Conservation (phyloP, 768 basidiomycete species). For the Leccinum subtestaceum region DNA sequence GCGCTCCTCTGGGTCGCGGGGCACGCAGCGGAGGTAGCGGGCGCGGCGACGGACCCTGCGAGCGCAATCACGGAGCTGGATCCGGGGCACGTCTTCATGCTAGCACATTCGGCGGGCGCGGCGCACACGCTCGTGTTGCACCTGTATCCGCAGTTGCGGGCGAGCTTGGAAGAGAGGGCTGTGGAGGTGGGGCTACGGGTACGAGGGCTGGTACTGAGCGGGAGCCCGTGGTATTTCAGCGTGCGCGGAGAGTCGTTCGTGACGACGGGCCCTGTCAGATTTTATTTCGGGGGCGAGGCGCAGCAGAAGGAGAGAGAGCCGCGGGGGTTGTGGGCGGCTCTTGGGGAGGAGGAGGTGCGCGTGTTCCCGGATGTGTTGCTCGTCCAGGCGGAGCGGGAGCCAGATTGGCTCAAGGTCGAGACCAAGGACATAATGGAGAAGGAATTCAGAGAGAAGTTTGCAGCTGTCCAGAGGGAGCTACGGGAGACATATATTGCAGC, state of each 20-base stretch:
- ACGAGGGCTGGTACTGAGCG: conserved; percentile 45
- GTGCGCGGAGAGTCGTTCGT: conserved; percentile 26
- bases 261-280: conserved; percentile 24
- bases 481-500: conserved; percentile 37
- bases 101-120: conserved; percentile 65
- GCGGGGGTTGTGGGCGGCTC: conserved; percentile 37
- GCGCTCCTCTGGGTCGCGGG: conserved; percentile 53
- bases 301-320: conserved; percentile 42
- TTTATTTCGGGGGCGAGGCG: conserved; percentile 40
- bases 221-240: conserved; percentile 44
- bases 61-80: conserved; percentile 32
- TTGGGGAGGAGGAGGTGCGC: conserved; percentile 34
- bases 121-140: conserved; percentile 47
- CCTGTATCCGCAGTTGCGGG: conserved; percentile 29
- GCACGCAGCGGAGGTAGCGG: conserved; percentile 30
- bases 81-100: conserved; percentile 40
- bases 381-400: conserved; percentile 54
- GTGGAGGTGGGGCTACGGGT: conserved; percentile 28
- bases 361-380: conserved; percentile 47
- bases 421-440: conserved; percentile 38
- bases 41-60: conserved; percentile 3
- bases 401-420: conserved; percentile 39
- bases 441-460: conserved; percentile 37
- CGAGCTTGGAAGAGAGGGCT: conserved; percentile 30
- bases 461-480: conserved; percentile 16